These are phyloP conservation scores for Fusarium sp. DNA, from an alignment of 2,329 filamentous ascomycete species.

Conservation along the genomic window DNA sequence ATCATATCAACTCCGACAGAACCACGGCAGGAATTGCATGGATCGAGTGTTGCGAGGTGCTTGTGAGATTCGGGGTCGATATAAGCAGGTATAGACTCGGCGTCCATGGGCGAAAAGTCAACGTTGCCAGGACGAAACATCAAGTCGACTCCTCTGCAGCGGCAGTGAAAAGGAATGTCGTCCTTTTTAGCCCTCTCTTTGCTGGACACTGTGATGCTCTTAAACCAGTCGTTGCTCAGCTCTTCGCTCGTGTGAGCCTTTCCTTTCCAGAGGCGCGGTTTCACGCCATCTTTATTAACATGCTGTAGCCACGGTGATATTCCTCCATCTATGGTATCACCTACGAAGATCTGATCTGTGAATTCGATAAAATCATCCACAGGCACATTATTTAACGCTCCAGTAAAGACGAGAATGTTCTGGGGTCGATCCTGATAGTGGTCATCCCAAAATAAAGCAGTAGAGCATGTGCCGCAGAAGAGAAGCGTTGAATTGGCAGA, in stretches of 20 bases:
- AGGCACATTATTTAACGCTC: conserved; percentile 54
- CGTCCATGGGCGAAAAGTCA: conserved; percentile 33
- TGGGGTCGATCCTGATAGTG: conserved; percentile 7
- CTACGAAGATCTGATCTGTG: conserved; percentile 61
- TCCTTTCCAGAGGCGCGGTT: conserved; percentile 50
- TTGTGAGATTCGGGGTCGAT: conserved; percentile 62
- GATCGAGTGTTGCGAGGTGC: conserved; percentile 58
- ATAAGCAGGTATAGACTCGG: conserved; percentile 58
- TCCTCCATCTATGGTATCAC: conserved; percentile 68
- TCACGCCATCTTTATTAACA: conserved; percentile 51
- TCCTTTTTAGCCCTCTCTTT: conserved; percentile 34
- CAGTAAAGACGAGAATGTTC: conserved; percentile 56
- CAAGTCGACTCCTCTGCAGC: conserved; percentile 63
- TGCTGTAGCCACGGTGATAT: conserved; percentile 62
- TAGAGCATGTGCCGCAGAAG: conserved; percentile 63
- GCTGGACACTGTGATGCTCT: conserved; percentile 11
- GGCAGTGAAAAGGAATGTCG: conserved; percentile 59
- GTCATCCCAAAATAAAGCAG: conserved; percentile 60
- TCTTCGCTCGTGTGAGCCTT: conserved; percentile 43
- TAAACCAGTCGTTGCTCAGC: conserved; percentile 54
- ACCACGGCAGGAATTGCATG: conserved; percentile 64
- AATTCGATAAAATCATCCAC: conserved; percentile 52
- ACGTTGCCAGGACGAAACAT: conserved; percentile 55
- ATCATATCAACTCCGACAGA: conserved; percentile 60
- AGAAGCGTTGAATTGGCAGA: conserved; percentile 53